Conservation (phyloP, 768 basidiomycete species). For the Lactarius evosmus region DNA sequence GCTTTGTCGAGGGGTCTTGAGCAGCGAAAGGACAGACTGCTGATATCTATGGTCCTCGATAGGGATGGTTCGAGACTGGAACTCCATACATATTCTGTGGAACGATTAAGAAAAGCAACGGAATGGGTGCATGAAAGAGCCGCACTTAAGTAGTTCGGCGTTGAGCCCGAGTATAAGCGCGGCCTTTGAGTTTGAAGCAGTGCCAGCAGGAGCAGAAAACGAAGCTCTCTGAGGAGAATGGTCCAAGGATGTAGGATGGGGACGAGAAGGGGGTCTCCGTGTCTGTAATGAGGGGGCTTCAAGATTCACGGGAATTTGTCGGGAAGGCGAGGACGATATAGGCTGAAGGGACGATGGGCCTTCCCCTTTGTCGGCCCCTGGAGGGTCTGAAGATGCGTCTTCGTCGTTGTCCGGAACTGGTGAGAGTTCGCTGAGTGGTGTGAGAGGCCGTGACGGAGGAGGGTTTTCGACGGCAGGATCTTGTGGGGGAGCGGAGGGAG, state of each 20-base stretch:
- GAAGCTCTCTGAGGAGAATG: slow-evolving; percentile 25
- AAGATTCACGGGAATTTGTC: slow-evolving; percentile 11
- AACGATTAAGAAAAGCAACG: neutral
- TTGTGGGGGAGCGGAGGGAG: slow-evolving; percentile 27
- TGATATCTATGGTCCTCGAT: slow-evolving; percentile 49
- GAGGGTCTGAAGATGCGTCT: slow-evolving; percentile 40
- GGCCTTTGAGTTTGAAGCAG: slow-evolving; percentile 46
- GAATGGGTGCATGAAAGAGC: slow-evolving; percentile 6
- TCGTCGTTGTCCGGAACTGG: slow-evolving; percentile 61
- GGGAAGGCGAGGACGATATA: slow-evolving; percentile 12
- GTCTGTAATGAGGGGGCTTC: slow-evolving; percentile 18
- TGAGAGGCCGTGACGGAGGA: slow-evolving; percentile 52
- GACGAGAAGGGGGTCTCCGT: slow-evolving; percentile 30
- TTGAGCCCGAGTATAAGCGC: slow-evolving; percentile 64
- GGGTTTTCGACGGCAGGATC: slow-evolving; percentile 24
- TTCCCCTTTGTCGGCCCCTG: slow-evolving; percentile 30
- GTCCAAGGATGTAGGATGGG: slow-evolving; percentile 29
- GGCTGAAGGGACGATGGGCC: slow-evolving; percentile 21
- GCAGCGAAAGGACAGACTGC: slow-evolving; percentile 45
- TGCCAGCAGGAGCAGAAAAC: slow-evolving; percentile 7
- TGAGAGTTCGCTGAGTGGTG: slow-evolving; percentile 75
- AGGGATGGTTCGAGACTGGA: slow-evolving; percentile 52
- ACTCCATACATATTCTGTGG: slow-evolving; percentile 56
- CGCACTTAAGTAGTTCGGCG: slow-evolving; percentile 64
- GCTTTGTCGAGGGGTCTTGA: slow-evolving; percentile 24